Evolutionary conservation across 805 yeast genomes (phyloP).

Genomic region (Saturnispora zaruensis): DNA sequence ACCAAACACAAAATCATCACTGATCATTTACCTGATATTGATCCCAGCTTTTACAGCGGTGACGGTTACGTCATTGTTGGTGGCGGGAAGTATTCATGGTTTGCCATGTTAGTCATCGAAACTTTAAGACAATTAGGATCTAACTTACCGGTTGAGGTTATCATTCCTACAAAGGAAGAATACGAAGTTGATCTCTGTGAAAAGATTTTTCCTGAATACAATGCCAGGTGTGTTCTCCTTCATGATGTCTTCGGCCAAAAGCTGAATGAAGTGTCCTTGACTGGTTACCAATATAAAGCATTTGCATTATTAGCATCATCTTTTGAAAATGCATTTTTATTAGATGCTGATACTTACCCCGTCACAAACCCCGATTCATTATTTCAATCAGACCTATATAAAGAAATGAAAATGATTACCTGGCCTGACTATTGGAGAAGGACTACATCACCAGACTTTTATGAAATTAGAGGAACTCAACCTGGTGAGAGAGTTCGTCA

Average conservation of each 20-base stretch:
- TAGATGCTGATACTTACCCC: slow-evolving; percentile 41
- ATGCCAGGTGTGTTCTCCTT: slow-evolving; percentile 36
- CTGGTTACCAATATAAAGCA: slow-evolving; percentile 34
- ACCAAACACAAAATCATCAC: slow-evolving; percentile 40
- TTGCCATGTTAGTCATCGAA: slow-evolving; percentile 31
- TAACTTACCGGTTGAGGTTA: slow-evolving; percentile 27
- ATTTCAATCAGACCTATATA: slow-evolving; percentile 38
- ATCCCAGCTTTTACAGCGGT: slow-evolving; percentile 23
- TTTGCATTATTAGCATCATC: slow-evolving; percentile 41
- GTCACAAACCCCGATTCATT: slow-evolving; percentile 41
- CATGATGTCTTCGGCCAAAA: slow-evolving; percentile 30
- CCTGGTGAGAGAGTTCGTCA: slow-evolving; percentile 32
- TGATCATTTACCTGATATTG: slow-evolving; percentile 35
- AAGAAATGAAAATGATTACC: slow-evolving; percentile 39
- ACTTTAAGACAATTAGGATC: slow-evolving; percentile 37
- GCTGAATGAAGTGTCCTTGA: slow-evolving; percentile 18
- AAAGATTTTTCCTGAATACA: slow-evolving; percentile 29
- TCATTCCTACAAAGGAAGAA: slow-evolving; percentile 15
- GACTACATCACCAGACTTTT: slow-evolving; percentile 51
- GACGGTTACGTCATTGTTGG: slow-evolving; percentile 34
- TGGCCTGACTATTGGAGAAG: slow-evolving; percentile 76
- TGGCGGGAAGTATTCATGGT: slow-evolving; percentile 37
- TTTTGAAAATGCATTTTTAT: slow-evolving; percentile 37
- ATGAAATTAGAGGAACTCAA: slow-evolving; percentile 42
- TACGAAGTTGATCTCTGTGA: slow-evolving; percentile 26